Conservation (phyloP, 129 eudicot species). For the Gnaphalium uliginosum region DNA sequence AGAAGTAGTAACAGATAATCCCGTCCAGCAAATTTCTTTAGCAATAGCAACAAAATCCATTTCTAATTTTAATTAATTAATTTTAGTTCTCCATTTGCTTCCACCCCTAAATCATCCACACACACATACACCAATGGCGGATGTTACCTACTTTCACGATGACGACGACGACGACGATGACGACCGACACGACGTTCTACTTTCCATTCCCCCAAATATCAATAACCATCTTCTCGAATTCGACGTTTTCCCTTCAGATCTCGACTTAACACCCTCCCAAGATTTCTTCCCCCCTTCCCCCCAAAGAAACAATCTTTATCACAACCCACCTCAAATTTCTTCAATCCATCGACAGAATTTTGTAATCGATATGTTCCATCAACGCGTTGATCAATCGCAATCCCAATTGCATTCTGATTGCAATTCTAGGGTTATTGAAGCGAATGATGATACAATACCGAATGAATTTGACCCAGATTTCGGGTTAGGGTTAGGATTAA, state of each 20-base stretch:
- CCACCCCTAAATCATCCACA: not conserved
- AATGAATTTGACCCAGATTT: slow-evolving; percentile 39
- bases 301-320: slow-evolving; percentile 2
- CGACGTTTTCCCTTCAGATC: not conserved
- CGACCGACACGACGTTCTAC: not conserved
- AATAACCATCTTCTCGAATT: not conserved
- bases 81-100: not conserved
- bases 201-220: not conserved
- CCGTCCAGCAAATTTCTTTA: not conserved
- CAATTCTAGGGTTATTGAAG: slow-evolving; percentile 29
- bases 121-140: slow-evolving; percentile 2
- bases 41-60: not conserved
- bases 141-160: not conserved
- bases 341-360: slow-evolving; percentile 46
- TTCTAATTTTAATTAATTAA: not conserved
- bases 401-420: not conserved
- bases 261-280: not conserved
- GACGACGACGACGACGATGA: not conserved
- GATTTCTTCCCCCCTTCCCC: not conserved
- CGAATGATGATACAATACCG: not conserved
- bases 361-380: slow-evolving; percentile 44
- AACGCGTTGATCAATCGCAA: slow-evolving; percentile 49
- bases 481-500: slow-evolving; percentile 41
- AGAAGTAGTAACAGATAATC: not conserved
- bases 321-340: slow-evolving; percentile 15